phyloP scores from a whole-genome alignment of 352 stramenopile species.

The Globisporangium spiculum region DNA sequence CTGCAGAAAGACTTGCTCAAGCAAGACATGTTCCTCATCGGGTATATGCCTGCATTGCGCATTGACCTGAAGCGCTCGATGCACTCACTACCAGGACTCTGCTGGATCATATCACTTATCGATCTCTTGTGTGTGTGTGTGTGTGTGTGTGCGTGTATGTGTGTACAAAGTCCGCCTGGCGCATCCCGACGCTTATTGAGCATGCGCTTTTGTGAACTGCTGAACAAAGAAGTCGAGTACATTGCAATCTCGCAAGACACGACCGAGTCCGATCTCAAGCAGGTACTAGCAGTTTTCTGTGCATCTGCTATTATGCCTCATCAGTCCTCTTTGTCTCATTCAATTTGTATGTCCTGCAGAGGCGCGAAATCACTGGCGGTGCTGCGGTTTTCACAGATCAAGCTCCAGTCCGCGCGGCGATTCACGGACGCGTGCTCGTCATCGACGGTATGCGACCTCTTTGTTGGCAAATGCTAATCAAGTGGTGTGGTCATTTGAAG shows the following conservation, averaged over 20 bases:
- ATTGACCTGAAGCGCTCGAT: not conserved
- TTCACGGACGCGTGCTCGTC: slow-evolving; percentile 91
- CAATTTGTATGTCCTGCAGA: slow-evolving; percentile 19
- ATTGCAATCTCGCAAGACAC: slow-evolving; percentile 93
- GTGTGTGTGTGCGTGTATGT: not conserved
- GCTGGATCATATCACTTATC: not conserved
- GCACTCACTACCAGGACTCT: not conserved
- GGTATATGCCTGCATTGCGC: slow-evolving; percentile 25
- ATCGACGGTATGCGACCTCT: slow-evolving; percentile 77
- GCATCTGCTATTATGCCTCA: not conserved
- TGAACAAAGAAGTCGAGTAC: slow-evolving; percentile 86
- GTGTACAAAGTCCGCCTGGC: slow-evolving; percentile 51
- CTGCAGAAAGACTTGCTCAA: slow-evolving; percentile 80
- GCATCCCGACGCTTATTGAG: slow-evolving; percentile 67
- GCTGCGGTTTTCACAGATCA: slow-evolving; percentile 89
- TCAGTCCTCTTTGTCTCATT: not conserved
- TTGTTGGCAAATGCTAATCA: not conserved
- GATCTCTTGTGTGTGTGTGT: not conserved
- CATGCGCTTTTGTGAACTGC: slow-evolving; percentile 84
- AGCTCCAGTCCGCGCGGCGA: slow-evolving; percentile 91
- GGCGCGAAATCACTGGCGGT: slow-evolving; percentile 66
- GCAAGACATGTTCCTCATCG: slow-evolving; percentile 89
- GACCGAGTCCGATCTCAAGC: slow-evolving; percentile 92
- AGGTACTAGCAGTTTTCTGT: slow-evolving; percentile 29
- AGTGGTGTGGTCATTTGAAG: not conserved